Evolutionary conservation across 441 rosid species (phyloP), one percentile per base, ranked within the genome.

Genomic region (Pelargonium myrrhifolium): DNA sequence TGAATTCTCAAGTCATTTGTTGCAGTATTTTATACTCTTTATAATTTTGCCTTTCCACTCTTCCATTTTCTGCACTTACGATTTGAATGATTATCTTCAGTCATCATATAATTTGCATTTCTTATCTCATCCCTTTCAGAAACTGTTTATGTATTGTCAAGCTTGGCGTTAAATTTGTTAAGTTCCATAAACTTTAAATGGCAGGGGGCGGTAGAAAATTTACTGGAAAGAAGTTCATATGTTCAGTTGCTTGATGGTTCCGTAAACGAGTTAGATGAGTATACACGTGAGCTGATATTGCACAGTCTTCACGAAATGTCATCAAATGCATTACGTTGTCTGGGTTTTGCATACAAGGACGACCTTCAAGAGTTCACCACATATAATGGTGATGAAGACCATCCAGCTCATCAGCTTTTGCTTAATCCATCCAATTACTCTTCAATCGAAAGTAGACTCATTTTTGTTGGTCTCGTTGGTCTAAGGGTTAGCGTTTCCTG

Each of bases 391-490:
- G 68, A 20, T 47, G 84, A 83, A 51, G 84, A 80, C 11, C 97
- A 94, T 65, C 96, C 91, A 72, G 97, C 98, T 59, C 97, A 90
- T 69, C 74, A 82, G 71, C 85, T 89, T 72, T 82, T 93, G 75
- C 94, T 90, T 65, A 77, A 92, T 74, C 94, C 88, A 14, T 71
- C 86, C 51, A 86, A 72, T 24, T 94, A 94, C 71, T 79, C 96
- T 17, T 82, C 91, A 22, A 89, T 92, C 18, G 99, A 94, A 83
- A 89, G 86, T 65, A 80, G 83, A 64, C 91, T 92, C 26, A 66
- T 78, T 63, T 92, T 92, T 67, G 90, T 82, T 71, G 99, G 99
- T 69, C 75, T 94, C 60, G 94, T 80, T 75, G 99, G 96, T 49
- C 72, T 92, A 59, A 81, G 91, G 88, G 99, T 94, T 75, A 77